These are phyloP conservation scores for Collybiopsis confluens DNA, from an alignment of 768 basidiomycete genomes.

Conservation along the genomic window DNA sequence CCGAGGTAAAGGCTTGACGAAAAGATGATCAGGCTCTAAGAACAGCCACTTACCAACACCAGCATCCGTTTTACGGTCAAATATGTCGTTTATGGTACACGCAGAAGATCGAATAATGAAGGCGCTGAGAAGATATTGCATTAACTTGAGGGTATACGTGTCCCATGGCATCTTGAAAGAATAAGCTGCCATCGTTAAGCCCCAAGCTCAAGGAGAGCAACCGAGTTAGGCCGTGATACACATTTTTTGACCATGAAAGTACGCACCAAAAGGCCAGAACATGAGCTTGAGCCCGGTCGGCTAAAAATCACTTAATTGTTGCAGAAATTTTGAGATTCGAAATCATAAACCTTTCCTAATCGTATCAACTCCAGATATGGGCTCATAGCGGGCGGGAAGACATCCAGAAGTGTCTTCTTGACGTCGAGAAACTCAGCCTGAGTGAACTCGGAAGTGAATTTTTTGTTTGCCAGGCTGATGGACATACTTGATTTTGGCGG, in stretches of 20 bases:
- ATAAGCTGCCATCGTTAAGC: constrained; percentile 47
- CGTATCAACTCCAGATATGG: constrained; percentile 50
- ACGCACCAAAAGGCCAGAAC: constrained; percentile 51
- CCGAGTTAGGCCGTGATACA: too few species aligned
- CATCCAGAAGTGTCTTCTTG: constrained; percentile 20
- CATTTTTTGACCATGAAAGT: not conserved
- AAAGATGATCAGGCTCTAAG: constrained; percentile 5
- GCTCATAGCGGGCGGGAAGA: constrained; percentile 23
- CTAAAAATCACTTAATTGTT: constrained; percentile 18
- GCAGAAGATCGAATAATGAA: constrained; percentile 44
- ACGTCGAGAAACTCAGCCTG: constrained; percentile 19
- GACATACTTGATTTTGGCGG: constrained; percentile 15
- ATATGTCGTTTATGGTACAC: constrained; percentile 54
- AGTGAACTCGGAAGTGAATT: constrained; percentile 7
- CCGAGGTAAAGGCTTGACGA: too few species aligned
- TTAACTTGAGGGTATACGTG: constrained; percentile 25
- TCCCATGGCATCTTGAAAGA: constrained; percentile 24
- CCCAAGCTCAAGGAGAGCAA: too few species aligned
- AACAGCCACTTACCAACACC: constrained; percentile 39
- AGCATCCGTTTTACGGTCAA: constrained; percentile 48
- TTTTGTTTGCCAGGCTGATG: constrained; percentile 17
- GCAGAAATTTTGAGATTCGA: not conserved
- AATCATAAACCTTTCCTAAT: constrained; percentile 38
- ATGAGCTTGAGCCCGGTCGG: constrained; percentile 47
- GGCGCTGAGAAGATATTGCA: constrained; percentile 33